These are phyloP conservation scores for Perkinsus chesapeaki DNA, from an alignment of 169 alveolate genomes.

Conservation along the genomic window DNA sequence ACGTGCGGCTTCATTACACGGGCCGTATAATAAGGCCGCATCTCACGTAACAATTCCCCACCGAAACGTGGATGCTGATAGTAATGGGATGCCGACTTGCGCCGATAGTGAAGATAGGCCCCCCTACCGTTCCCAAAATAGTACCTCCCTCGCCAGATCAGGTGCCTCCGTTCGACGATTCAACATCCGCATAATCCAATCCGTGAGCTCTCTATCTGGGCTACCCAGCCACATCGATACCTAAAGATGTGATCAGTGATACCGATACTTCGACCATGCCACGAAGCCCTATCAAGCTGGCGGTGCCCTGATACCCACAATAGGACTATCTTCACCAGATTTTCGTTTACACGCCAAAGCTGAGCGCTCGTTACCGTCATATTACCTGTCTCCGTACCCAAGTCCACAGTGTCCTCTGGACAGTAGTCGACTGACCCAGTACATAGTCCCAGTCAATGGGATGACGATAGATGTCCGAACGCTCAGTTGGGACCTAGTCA, in stretches of 20 bases:
- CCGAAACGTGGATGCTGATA: no score
- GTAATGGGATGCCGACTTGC: no score
- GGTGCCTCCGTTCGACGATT: neutral
- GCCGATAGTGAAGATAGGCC: neutral
- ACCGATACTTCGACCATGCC: no score
- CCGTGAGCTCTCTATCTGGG: neutral
- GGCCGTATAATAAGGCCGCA: no score
- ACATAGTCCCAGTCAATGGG: neutral
- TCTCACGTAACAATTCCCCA: no score
- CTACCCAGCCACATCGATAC: neutral
- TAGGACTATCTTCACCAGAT: no score
- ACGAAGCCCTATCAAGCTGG: no score
- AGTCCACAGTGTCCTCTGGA: neutral
- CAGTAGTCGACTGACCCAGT: neutral
- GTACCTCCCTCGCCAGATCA: neutral
- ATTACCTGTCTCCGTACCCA: neutral
- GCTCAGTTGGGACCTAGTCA: neutral
- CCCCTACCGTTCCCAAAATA: neutral
- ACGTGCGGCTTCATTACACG: no score
- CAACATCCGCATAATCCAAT: neutral
- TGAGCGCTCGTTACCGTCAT: no score
- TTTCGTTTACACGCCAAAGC: no score
- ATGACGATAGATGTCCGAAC: neutral
- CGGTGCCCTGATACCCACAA: no score
- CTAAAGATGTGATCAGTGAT: neutral